A percentile compares a stretch with the other conserved stretches of the same genome.
phyloP scores from a whole-genome alignment of 73 alveolate species.

The Paramecium bursaria region DNA sequence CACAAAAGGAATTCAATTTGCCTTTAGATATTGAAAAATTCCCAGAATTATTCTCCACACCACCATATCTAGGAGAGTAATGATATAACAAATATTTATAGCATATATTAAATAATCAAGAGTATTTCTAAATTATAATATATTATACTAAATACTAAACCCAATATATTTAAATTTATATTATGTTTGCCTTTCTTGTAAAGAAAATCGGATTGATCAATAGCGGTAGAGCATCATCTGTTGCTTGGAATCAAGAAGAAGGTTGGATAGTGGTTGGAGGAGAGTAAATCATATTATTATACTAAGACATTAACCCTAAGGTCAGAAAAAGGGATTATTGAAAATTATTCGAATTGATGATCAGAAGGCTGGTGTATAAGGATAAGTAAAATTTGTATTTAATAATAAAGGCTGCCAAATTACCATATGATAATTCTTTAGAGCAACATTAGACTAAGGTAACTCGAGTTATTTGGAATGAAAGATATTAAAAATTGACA shows the following conservation, averaged over 20 bases:
- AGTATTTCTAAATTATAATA: no score
- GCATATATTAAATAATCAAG: no score
- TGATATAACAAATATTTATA: no score
- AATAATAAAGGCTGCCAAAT: slow-evolving; percentile 41
- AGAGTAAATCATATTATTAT: slow-evolving; percentile 45
- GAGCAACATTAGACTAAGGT: slow-evolving; percentile 77
- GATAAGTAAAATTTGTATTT: slow-evolving; percentile 13
- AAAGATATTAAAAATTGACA: slow-evolving; percentile 89
- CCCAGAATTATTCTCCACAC: no score
- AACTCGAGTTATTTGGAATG: slow-evolving; percentile 88
- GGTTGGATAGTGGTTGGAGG: slow-evolving; percentile 92
- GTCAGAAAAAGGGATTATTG: slow-evolving; percentile 75
- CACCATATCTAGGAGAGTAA: no score
- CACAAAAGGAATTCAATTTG: no score
- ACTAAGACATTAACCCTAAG: slow-evolving; percentile 54
- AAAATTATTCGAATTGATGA: slow-evolving; percentile 82
- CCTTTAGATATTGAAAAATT: no score
- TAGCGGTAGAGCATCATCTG: slow-evolving; percentile 62
- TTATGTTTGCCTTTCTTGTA: slow-evolving; percentile 63
- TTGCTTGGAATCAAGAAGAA: slow-evolving; percentile 87
- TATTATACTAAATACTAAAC: no score
- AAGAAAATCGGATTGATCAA: slow-evolving; percentile 83
- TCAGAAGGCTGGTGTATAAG: slow-evolving; percentile 56
- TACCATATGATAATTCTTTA: slow-evolving; percentile 54
- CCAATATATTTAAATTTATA: background rate